These are phyloP conservation scores for Drechslera avenae DNA, from an alignment of 2,329 filamentous ascomycete genomes.

Conservation along the genomic window DNA sequence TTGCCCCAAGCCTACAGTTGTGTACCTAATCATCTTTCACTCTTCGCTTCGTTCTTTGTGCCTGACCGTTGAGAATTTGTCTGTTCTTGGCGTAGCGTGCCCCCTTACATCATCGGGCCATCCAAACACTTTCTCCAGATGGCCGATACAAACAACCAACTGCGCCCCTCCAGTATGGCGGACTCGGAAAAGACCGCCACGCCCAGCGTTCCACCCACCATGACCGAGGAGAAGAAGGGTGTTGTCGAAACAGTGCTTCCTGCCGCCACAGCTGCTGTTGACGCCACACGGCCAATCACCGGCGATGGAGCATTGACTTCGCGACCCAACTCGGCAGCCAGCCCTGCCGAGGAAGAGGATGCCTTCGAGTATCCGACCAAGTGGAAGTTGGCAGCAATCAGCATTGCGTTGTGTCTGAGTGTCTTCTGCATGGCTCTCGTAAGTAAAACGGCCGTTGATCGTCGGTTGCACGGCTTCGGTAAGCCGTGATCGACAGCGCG, in stretches of 20 bases:
- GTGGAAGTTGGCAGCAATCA: conserved; percentile 43
- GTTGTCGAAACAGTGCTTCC: conserved; percentile 29
- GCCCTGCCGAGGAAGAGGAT: conserved; percentile 29
- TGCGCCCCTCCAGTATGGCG: conserved; percentile 38
- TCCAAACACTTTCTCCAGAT: conserved; percentile 14
- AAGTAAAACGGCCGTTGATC: conserved; percentile 11
- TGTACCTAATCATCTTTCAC: background rate
- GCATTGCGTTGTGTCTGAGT: conserved; percentile 41
- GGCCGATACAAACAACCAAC: conserved; percentile 31
- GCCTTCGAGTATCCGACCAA: conserved; percentile 44
- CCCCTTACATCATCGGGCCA: background rate
- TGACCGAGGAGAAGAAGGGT: conserved; percentile 35
- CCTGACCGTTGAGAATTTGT: background rate
- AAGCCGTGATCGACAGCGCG: conserved; percentile 4
- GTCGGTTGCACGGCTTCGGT: conserved; percentile 1
- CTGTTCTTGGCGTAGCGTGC: background rate
- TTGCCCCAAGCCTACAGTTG: background rate
- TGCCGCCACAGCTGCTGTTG: conserved; percentile 26
- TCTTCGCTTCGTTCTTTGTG: background rate
- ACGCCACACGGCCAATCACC: conserved; percentile 18
- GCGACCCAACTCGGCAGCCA: conserved; percentile 26
- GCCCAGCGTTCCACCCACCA: conserved; percentile 30
- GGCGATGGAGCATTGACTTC: conserved; percentile 12
- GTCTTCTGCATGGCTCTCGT: conserved; percentile 50
- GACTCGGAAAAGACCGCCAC: conserved; percentile 43